These are phyloP conservation scores for Sclerotinia glacialis DNA, from an alignment of 2,329 filamentous ascomycete species.

Conservation along the genomic window DNA sequence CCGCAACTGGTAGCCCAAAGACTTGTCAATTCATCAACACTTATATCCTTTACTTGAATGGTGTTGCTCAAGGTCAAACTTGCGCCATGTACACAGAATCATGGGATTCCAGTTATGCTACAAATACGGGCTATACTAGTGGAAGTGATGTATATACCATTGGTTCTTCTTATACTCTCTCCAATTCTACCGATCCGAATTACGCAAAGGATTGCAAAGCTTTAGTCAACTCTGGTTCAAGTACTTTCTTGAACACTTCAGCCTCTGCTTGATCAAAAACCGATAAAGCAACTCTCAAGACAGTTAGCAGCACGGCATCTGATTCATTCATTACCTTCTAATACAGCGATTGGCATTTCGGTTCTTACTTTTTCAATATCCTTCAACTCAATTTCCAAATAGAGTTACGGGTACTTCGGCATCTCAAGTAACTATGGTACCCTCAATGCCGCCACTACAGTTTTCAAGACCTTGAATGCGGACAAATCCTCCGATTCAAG, in stretches of 20 bases:
- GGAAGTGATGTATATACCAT: background rate
- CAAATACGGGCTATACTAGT: conserved; percentile 3
- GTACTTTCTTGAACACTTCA: background rate
- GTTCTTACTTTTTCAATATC: no score
- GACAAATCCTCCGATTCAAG: background rate
- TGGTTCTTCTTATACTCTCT: conserved; percentile 5
- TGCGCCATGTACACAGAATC: conserved; percentile 6
- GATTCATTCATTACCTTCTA: no score
- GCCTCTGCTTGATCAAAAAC: background rate
- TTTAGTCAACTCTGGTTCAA: background rate
- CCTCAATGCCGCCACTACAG: background rate
- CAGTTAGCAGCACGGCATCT: background rate
- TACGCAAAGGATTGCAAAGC: conserved; percentile 1
- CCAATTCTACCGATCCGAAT: conserved; percentile 3
- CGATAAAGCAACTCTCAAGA: no score
- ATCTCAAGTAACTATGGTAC: no score
- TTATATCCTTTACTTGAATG: conserved; percentile 12
- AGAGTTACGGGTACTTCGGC: no score
- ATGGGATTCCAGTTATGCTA: conserved; percentile 11
- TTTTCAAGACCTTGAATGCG: background rate
- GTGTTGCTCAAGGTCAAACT: conserved; percentile 13
- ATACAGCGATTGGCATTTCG: no score
- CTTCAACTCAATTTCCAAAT: no score
- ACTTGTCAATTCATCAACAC: conserved; percentile 18
- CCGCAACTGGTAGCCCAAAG: background rate